A percentile compares a stretch with the other conserved stretches of the same genome.
phyloP scores from a whole-genome alignment of 2,329 filamentous ascomycete species.

The Pseudopyricularia javanii region DNA sequence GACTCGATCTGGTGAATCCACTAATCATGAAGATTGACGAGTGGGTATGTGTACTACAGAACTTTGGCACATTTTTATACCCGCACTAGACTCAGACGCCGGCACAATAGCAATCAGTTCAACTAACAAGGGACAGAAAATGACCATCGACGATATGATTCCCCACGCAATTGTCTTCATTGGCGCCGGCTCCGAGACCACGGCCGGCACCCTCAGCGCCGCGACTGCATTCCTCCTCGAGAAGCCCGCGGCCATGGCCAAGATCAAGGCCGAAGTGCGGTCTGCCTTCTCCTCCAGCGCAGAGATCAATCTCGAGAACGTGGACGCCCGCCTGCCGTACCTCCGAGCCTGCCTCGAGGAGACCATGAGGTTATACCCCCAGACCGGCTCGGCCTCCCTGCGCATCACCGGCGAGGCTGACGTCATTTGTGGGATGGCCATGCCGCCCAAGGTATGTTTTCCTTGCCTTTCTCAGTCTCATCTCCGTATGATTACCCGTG shows the following conservation, averaged over 20 bases:
- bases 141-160: not conserved
- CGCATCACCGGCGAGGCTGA: not conserved
- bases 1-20: not conserved
- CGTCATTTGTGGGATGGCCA: not conserved
- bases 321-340: constrained; percentile 5
- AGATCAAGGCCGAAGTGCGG: constrained; percentile 15
- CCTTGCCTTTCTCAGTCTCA: not conserved
- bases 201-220: constrained; percentile 53
- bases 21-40: not conserved
- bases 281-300: constrained; percentile 10
- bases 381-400: not conserved
- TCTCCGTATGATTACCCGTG: not conserved
- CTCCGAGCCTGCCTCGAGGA: constrained; percentile 7
- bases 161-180: not conserved
- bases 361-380: constrained; percentile 11
- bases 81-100: not conserved
- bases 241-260: constrained; percentile 11
- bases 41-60: not conserved
- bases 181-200: constrained; percentile 38
- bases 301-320: constrained; percentile 12
- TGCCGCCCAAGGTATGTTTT: not conserved
- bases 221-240: constrained; percentile 37
- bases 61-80: not conserved
- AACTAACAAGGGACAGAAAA: too few species aligned
- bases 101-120: not conserved